These are phyloP conservation scores for Colletotrichum sp. DNA, from an alignment of 2,329 filamentous ascomycete genomes.

Conservation along the genomic window DNA sequence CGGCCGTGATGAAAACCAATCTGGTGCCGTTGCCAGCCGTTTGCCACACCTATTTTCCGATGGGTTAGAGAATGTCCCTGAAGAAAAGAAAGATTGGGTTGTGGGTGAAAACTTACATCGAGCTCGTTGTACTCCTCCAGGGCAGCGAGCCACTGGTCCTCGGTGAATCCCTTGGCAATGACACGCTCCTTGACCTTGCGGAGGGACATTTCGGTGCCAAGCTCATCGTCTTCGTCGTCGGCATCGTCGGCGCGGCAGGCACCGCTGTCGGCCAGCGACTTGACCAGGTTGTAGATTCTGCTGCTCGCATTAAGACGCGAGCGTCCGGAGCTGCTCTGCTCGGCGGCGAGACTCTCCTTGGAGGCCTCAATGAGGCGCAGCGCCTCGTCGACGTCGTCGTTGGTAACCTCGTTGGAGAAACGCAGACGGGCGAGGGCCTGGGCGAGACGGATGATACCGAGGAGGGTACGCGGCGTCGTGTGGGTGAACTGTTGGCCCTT, in stretches of 20 bases:
- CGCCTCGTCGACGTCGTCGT: slow-evolving; percentile 95
- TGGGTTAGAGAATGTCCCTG: slow-evolving; percentile 38
- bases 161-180: slow-evolving; percentile 94
- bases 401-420: slow-evolving; percentile 83
- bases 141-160: slow-evolving; percentile 86
- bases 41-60: slow-evolving; percentile 72
- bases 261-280: slow-evolving; percentile 83
- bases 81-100: background rate
- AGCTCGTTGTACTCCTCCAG: slow-evolving; percentile 88
- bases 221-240: slow-evolving; percentile 59
- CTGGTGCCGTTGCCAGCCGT: slow-evolving; percentile 73
- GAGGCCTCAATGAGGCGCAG: slow-evolving; percentile 89
- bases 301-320: slow-evolving; percentile 81
- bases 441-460: slow-evolving; percentile 90
- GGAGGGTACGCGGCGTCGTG: slow-evolving; percentile 89
- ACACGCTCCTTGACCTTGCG: slow-evolving; percentile 89
- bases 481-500: slow-evolving; percentile 92
- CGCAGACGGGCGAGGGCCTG: slow-evolving; percentile 92
- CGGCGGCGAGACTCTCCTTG: slow-evolving; percentile 86
- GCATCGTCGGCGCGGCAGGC: slow-evolving; percentile 78
- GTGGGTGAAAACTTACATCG: slow-evolving; percentile 71
- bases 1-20: slow-evolving; percentile 69
- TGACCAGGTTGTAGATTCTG: slow-evolving; percentile 95
- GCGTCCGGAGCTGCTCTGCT: slow-evolving; percentile 59
- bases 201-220: slow-evolving; percentile 77